Conservation (phyloP, 495 filamentous ascomycete genomes). For the Xylaria flabelliformis region DNA sequence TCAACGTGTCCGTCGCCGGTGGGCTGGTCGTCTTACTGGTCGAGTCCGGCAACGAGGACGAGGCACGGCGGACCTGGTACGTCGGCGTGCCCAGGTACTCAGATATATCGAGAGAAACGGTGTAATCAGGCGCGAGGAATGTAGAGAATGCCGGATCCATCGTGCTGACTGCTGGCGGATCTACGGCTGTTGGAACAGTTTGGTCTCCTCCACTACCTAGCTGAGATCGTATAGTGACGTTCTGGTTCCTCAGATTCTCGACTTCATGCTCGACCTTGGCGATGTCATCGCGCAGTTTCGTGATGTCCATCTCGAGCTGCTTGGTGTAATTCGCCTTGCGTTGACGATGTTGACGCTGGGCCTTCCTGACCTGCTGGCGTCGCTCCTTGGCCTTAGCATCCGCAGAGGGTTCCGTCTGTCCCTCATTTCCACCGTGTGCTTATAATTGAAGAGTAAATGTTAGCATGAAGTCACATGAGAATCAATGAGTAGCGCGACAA, state of each 20-base stretch:
- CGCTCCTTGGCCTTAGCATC: constrained; percentile 48
- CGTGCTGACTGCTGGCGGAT: background rate
- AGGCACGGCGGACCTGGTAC: constrained; percentile 36
- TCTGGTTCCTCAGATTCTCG: constrained; percentile 43
- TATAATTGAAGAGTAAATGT: background rate
- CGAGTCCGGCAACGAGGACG: constrained; percentile 17
- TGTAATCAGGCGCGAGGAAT: constrained; percentile 32
- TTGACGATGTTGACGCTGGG: constrained; percentile 59
- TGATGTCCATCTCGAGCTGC: constrained; percentile 56
- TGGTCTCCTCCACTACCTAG: constrained; percentile 15
- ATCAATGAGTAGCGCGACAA: background rate
- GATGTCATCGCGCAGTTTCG: constrained; percentile 53
- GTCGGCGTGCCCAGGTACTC: constrained; percentile 36
- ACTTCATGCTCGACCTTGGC: constrained; percentile 41
- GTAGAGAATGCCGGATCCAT: constrained; percentile 9
- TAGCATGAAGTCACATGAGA: background rate
- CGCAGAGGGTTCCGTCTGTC: constrained; percentile 5
- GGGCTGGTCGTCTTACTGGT: constrained; percentile 4
- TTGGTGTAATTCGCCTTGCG: constrained; percentile 59
- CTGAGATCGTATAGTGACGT: constrained; percentile 39
- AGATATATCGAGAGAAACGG: constrained; percentile 42
- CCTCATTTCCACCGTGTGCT: background rate
- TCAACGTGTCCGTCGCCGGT: constrained; percentile 4
- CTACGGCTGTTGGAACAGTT: background rate
- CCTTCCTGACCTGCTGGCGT: constrained; percentile 56